A percentile compares a stretch with the other conserved stretches of the same genome.
Evolutionary conservation across 163 green algal genomes (phyloP).

Genomic region (Volvox carteri): DNA sequence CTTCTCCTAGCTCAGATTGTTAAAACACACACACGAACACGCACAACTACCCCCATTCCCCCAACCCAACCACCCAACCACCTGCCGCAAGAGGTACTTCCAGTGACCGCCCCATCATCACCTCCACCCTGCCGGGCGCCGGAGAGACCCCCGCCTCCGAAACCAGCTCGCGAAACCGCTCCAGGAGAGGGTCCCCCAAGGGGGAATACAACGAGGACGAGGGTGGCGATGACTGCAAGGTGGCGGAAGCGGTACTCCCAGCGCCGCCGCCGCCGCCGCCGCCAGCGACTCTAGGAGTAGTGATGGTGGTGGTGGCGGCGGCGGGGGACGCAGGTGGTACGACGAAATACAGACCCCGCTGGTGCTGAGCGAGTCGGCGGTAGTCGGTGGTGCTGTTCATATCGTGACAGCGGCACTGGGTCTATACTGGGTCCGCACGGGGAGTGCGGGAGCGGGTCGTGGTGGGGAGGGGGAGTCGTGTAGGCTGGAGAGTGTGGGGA

Average conservation of each 20-base stretch:
- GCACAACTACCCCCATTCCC: not conserved
- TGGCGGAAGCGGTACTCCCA: too few species aligned
- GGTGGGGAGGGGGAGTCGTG: not conserved
- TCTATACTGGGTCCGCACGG: slow-evolving; percentile 67
- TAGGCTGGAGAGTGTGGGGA: not conserved
- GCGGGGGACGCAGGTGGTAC: not conserved
- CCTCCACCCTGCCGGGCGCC: slow-evolving; percentile 67
- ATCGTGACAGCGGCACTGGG: slow-evolving; percentile 88
- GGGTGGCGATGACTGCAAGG: too few species aligned
- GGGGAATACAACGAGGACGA: not conserved
- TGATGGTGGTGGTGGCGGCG: not conserved
- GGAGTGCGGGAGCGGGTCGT: not conserved
- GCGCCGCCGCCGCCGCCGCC: too few species aligned
- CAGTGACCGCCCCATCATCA: slow-evolving; percentile 92
- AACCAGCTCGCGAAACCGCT: slow-evolving; percentile 32
- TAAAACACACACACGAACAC: too few species aligned
- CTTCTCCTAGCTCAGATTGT: too few species aligned
- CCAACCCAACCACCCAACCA: slow-evolving; percentile 28
- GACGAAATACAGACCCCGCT: slow-evolving; percentile 85
- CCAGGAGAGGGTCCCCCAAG: not conserved
- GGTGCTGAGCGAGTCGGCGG: slow-evolving; percentile 83
- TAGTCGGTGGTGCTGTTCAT: slow-evolving; percentile 93
- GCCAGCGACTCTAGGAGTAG: too few species aligned
- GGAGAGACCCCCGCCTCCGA: slow-evolving; percentile 1
- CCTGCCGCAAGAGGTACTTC: slow-evolving; percentile 75